Evolutionary conservation across 1,139 yeast genomes (phyloP).

Genomic region (Debaryomycetaceae sp.): DNA sequence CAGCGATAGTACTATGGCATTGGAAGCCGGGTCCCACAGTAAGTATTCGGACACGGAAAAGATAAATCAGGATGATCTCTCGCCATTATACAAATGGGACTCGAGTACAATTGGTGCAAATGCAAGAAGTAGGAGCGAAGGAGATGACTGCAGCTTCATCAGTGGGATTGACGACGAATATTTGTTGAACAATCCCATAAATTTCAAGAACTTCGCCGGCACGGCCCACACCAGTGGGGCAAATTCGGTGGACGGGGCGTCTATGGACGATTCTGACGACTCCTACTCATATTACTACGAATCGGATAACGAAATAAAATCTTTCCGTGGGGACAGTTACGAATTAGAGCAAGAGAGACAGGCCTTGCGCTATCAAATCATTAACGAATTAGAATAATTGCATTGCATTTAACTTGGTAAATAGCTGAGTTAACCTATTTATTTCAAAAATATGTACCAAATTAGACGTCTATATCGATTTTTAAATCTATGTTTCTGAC

Average conservation of each 20-base stretch:
- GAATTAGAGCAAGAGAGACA: neutral
- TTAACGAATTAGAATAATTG: neutral
- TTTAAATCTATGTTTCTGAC: slow-evolving; percentile 35
- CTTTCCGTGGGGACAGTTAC: neutral
- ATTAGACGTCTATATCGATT: slow-evolving; percentile 19
- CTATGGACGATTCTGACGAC: neutral
- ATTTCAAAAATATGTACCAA: too few relatives aligned
- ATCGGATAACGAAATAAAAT: neutral
- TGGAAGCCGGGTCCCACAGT: neutral
- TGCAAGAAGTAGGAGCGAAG: neutral
- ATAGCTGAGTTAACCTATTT: too few relatives aligned
- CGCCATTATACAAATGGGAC: neutral
- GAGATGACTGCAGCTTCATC: slow-evolving; percentile 2
- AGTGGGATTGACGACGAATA: slow-evolving; percentile 24
- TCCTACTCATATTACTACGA: neutral
- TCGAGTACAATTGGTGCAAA: neutral
- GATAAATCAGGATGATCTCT: neutral
- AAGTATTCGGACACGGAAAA: neutral
- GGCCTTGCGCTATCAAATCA: neutral
- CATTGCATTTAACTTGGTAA: too few relatives aligned
- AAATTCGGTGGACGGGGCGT: neutral
- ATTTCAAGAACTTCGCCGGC: slow-evolving; percentile 32
- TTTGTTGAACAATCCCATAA: slow-evolving; percentile 20
- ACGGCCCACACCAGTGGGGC: slow-evolving; percentile 14
- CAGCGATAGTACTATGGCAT: neutral